Evolutionary conservation across 768 basidiomycete genomes (phyloP).

Genomic region (Tubosaeta brunneosetosa): DNA sequence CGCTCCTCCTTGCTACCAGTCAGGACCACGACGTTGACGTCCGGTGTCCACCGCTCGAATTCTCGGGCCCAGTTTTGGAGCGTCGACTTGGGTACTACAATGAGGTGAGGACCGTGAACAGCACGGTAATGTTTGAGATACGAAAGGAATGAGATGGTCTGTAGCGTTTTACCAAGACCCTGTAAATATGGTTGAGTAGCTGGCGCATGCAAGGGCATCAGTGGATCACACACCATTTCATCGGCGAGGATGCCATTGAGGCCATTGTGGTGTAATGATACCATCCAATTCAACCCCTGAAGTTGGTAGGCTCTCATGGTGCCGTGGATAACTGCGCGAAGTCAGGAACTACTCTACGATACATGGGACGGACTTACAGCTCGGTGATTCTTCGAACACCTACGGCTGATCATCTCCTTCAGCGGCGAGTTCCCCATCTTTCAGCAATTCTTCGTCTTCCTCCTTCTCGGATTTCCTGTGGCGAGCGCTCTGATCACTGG

Average conservation of each 20-base stretch:
- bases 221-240: slow-evolving; percentile 65
- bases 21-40: slow-evolving; percentile 75
- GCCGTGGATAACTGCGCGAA: slow-evolving; percentile 72
- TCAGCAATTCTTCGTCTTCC: slow-evolving; percentile 92
- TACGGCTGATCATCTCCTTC: slow-evolving; percentile 87
- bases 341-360: slow-evolving; percentile 1
- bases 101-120: slow-evolving; percentile 79
- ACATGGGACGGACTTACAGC: slow-evolving; percentile 48
- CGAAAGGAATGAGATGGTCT: slow-evolving; percentile 95
- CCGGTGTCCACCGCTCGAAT: slow-evolving; percentile 86
- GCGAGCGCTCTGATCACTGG: slow-evolving; percentile 69
- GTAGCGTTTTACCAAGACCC: slow-evolving; percentile 97
- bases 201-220: not conserved
- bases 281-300: slow-evolving; percentile 97
- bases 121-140: slow-evolving; percentile 85
- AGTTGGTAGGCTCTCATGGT: slow-evolving; percentile 91
- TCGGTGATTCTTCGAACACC: slow-evolving; percentile 92
- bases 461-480: slow-evolving; percentile 97
- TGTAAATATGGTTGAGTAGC: slow-evolving; percentile 27
- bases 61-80: slow-evolving; percentile 97
- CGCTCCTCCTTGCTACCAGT: slow-evolving; percentile 91
- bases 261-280: slow-evolving; percentile 92
- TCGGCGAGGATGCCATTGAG: slow-evolving; percentile 96
- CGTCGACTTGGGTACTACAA: slow-evolving; percentile 98
- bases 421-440: slow-evolving; percentile 74